A percentile compares a stretch with the other conserved stretches of the same genome.
Conservation (phyloP, 805 yeast species). For the Maudiozyma turicensis region DNA sequence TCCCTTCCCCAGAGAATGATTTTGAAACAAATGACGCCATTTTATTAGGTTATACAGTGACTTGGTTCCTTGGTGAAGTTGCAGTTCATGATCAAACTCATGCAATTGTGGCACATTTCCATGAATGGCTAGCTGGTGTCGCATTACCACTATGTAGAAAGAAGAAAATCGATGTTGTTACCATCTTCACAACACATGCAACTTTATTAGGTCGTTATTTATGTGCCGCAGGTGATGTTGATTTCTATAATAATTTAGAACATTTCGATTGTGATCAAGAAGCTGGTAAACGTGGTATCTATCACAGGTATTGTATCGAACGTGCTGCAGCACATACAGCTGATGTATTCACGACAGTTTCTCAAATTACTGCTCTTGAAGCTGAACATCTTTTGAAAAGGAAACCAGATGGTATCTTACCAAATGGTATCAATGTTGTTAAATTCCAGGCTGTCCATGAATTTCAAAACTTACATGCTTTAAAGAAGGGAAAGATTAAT, state of each 20-base stretch:
- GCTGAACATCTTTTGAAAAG: conserved; percentile 86
- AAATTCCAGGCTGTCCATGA: conserved; percentile 97
- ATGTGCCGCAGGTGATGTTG: conserved; percentile 95
- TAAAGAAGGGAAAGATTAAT: conserved; percentile 81
- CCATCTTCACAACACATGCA: conserved; percentile 96
- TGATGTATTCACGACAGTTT: conserved; percentile 95
- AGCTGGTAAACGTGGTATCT: conserved; percentile 95
- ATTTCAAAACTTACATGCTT: conserved; percentile 91
- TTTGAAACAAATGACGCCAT: conserved; percentile 87
- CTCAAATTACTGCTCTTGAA: conserved; percentile 93
- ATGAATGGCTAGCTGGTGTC: conserved; percentile 97
- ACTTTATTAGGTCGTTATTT: conserved; percentile 88
- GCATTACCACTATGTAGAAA: conserved; percentile 88
- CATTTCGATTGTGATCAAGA: conserved; percentile 92
- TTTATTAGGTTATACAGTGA: conserved; percentile 82
- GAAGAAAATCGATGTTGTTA: conserved; percentile 85
- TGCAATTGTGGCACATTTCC: conserved; percentile 90
- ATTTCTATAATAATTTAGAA: conserved; percentile 85
- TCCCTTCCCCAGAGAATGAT: conserved; percentile 88
- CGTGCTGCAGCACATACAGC: conserved; percentile 95
- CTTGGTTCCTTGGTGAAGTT: conserved; percentile 95
- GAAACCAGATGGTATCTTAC: conserved; percentile 96
- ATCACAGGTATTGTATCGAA: conserved; percentile 94
- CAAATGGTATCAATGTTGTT: conserved; percentile 91
- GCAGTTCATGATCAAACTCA: conserved; percentile 70